phyloP scores from a whole-genome alignment of 768 basidiomycete genomes.

The Boletus coccyginus region DNA sequence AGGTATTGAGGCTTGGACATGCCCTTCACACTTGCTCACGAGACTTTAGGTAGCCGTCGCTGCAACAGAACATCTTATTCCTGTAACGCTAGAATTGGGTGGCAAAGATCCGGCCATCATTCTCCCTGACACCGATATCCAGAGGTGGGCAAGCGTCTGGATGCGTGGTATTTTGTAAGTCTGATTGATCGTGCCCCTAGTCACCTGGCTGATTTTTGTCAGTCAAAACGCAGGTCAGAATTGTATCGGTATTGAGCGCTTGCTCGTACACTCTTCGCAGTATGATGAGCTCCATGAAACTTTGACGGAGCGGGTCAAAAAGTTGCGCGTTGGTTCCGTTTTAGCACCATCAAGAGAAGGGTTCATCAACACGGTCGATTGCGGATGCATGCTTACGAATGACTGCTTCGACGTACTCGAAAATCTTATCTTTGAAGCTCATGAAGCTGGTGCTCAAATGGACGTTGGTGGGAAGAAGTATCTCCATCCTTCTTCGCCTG shows the following conservation, averaged over 20 bases:
- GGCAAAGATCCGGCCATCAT: constrained; percentile 94
- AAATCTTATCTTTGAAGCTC: constrained; percentile 65
- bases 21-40: neutral
- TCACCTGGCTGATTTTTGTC: constrained; percentile 1
- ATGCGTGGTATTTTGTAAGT: constrained; percentile 92
- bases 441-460: constrained; percentile 61
- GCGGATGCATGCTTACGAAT: constrained; percentile 81
- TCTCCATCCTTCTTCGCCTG: constrained; percentile 60
- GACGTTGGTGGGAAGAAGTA: constrained; percentile 64
- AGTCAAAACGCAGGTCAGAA: constrained; percentile 96
- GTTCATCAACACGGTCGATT: constrained; percentile 73
- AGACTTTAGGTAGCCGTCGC: constrained; percentile 66
- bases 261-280: constrained; percentile 78
- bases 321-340: constrained; percentile 77
- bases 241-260: constrained; percentile 94
- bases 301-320: constrained; percentile 59
- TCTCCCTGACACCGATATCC: constrained; percentile 78
- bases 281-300: constrained; percentile 72
- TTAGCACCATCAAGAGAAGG: constrained; percentile 65
- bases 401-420: constrained; percentile 71
- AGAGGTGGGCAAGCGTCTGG: constrained; percentile 77
- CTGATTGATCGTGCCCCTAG: neutral
- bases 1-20: constrained; percentile 40
- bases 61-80: constrained; percentile 84
- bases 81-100: constrained; percentile 91